Conservation (phyloP, 164 flowering plant genomes). For the Magnolia kwangsiensis region DNA sequence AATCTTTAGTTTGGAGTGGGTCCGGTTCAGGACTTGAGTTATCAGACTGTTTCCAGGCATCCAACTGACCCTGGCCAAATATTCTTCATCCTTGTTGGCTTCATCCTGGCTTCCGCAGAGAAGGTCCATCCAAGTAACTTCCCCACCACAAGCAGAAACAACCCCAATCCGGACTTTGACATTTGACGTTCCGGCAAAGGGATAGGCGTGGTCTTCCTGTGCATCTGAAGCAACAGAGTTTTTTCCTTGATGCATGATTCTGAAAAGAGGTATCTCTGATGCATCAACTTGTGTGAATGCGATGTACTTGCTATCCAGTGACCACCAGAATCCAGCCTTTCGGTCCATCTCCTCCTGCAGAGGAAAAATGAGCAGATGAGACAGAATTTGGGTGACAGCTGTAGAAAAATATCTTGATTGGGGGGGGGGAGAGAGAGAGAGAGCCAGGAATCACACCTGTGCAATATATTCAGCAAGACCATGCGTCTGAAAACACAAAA, state of each 20-base stretch:
- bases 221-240: slow-evolving; percentile 77
- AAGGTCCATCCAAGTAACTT: slow-evolving; percentile 87
- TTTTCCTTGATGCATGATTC: slow-evolving; percentile 97
- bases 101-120: slow-evolving; percentile 50
- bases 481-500: slow-evolving; percentile 58
- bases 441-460: slow-evolving; percentile 48
- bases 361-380: slow-evolving; percentile 15
- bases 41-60: slow-evolving; percentile 72
- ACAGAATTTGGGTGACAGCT: not conserved
- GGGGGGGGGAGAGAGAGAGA: not conserved
- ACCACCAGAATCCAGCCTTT: slow-evolving; percentile 97
- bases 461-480: slow-evolving; percentile 95
- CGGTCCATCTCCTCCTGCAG: slow-evolving; percentile 94
- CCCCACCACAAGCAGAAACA: slow-evolving; percentile 59
- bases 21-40: slow-evolving; percentile 75
- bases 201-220: slow-evolving; percentile 94
- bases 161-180: slow-evolving; percentile 84
- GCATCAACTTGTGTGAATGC: slow-evolving; percentile 91
- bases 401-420: not conserved
- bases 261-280: slow-evolving; percentile 65
- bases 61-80: slow-evolving; percentile 87
- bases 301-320: slow-evolving; percentile 78
- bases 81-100: slow-evolving; percentile 54
- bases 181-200: slow-evolving; percentile 84
- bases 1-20: slow-evolving; percentile 63